Evolutionary conservation across 805 yeast species (phyloP), one percentile per base, ranked within the genome.

Genomic region (Pichia cephalocereana): DNA sequence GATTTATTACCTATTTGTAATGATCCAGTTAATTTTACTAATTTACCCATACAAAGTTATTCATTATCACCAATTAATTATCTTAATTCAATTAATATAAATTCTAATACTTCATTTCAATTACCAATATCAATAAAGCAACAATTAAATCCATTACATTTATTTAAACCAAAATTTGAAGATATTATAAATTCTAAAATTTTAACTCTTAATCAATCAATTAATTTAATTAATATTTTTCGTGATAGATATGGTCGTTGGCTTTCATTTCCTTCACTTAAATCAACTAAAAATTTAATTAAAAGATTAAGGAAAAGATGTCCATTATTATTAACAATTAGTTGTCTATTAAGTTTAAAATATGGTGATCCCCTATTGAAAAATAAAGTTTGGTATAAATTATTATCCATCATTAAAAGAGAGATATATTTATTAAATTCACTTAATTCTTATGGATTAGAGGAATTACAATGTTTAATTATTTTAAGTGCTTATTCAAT

Each of bases 201-300:
- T 6, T 56, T 86, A 15, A 57, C 77, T 1, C 56, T 69, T 39
- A 61, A 64, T 3, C 80, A 82, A 53, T 78, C 79, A 0, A 54
- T 72, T 8, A 68, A 69, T 17, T 62, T 84, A 38, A 64, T 85
- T 53, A 71, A 70, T 46, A 75, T 74, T 43, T 86, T 85, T 59
- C 67, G 83, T 40, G 76, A 79, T 44, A 73, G 83, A 56, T 85
- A 81, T 58, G 87, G 89, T 6, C 71, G 87, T 31, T 86, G 95
- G 95, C 79, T 83, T 4, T 78, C 85, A 46, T 78, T 85, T 45
- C 88, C 90, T 0, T 73, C 74, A 31, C 67, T 67, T 14, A 58
- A 75, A 36, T 59, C 79, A 6, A 71, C 82, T 0, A 72, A 67
- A 18, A 68, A 66, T 36, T 65, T 85, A 23, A 66, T 83, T 10